phyloP scores from a whole-genome alignment of 2,329 filamentous ascomycete species.

The Ascochyta rabiei region DNA sequence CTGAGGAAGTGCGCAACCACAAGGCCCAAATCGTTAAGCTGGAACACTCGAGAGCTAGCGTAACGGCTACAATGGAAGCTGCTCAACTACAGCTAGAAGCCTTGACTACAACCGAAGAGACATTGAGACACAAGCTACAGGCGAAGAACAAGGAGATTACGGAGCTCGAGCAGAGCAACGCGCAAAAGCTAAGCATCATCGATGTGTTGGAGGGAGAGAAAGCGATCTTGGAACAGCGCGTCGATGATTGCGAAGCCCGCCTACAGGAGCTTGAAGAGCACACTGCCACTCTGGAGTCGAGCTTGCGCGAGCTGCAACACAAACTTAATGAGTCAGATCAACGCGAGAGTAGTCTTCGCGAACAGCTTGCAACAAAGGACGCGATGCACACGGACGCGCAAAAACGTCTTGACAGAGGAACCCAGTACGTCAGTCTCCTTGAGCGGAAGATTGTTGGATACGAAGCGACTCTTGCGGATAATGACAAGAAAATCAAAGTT shows the following conservation, averaged over 20 bases:
- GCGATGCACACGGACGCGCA: slow-evolving; percentile 19
- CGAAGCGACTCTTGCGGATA: slow-evolving; percentile 30
- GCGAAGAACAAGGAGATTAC: slow-evolving; percentile 36
- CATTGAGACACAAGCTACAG: slow-evolving; percentile 31
- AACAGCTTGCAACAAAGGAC: slow-evolving; percentile 33
- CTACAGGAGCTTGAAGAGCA: slow-evolving; percentile 33
- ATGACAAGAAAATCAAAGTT: slow-evolving; percentile 32
- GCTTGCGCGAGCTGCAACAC: slow-evolving; percentile 23
- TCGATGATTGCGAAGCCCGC: slow-evolving; percentile 21
- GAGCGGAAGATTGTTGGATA: slow-evolving; percentile 32
- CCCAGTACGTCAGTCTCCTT: slow-evolving; percentile 27
- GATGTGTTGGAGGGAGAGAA: slow-evolving; percentile 34
- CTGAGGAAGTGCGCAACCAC: slow-evolving; percentile 37
- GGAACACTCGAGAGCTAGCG: slow-evolving; percentile 32
- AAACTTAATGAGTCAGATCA: slow-evolving; percentile 29
- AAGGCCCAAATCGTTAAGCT: slow-evolving; percentile 37
- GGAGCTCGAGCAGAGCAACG: slow-evolving; percentile 26
- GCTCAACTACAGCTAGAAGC: slow-evolving; percentile 31
- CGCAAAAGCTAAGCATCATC: slow-evolving; percentile 28
- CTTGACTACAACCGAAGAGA: slow-evolving; percentile 25
- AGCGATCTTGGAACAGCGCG: slow-evolving; percentile 24
- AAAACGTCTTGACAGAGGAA: slow-evolving; percentile 29
- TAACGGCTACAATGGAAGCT: slow-evolving; percentile 30
- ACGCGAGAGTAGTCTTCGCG: slow-evolving; percentile 29
- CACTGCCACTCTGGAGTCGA: slow-evolving; percentile 29